Conservation (phyloP, 2,329 filamentous ascomycete species). For the Akanthomyces muscarius region DNA sequence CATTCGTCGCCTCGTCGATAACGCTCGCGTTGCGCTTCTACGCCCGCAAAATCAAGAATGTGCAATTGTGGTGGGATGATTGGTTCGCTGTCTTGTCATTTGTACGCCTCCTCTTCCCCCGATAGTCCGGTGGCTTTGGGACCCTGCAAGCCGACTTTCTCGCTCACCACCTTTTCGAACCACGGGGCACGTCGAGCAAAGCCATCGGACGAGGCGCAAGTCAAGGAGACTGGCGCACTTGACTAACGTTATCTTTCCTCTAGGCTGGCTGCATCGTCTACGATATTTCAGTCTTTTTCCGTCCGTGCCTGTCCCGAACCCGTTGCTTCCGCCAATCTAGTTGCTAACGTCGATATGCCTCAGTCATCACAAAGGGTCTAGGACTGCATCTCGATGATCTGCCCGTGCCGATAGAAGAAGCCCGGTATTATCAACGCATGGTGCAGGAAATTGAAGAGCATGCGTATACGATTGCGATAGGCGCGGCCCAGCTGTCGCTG, state of each 20-base stretch:
- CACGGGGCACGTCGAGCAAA: not conserved
- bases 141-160: not conserved
- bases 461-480: constrained; percentile 18
- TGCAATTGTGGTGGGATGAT: constrained; percentile 19
- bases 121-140: not conserved
- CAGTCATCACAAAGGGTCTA: constrained; percentile 16
- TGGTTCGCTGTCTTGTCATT: constrained; percentile 17
- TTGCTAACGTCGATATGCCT: not conserved
- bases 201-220: too few relatives aligned
- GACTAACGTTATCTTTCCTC: not conserved
- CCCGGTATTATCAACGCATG: constrained; percentile 18
- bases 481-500: constrained; percentile 18
- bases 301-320: not conserved
- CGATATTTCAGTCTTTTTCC: constrained; percentile 15
- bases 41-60: constrained; percentile 15
- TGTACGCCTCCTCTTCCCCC: not conserved
- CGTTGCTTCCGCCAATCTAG: not conserved
- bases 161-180: not conserved
- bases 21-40: constrained; percentile 18
- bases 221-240: not conserved
- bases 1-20: not conserved
- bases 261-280: constrained; percentile 9
- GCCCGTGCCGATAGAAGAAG: constrained; percentile 13
- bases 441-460: constrained; percentile 20
- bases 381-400: constrained; percentile 17